A percentile compares a stretch with the other conserved stretches of the same genome.
Conservation (phyloP, 805 yeast genomes). For the Hanseniaspora lachancei region DNA sequence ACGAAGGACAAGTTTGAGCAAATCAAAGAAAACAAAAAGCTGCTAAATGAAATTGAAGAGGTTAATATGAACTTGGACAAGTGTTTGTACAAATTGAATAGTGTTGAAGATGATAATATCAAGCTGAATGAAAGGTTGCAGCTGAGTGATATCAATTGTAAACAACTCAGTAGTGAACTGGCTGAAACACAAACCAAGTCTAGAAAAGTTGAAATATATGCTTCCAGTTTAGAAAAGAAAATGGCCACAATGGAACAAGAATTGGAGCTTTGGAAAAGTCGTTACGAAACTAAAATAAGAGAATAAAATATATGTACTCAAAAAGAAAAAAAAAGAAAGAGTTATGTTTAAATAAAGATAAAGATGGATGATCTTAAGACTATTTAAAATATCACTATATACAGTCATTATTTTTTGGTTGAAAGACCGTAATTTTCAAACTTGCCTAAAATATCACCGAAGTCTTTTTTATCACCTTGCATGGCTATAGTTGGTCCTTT, state of each 20-base stretch:
- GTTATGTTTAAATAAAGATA: not conserved
- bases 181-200: constrained; percentile 32
- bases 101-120: constrained; percentile 47
- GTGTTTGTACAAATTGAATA: constrained; percentile 37
- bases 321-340: not conserved
- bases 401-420: not conserved
- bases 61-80: constrained; percentile 39
- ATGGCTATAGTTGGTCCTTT: constrained; percentile 73
- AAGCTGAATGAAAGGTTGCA: constrained; percentile 40
- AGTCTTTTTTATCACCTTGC: constrained; percentile 74
- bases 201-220: constrained; percentile 44
- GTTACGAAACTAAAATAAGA: constrained; percentile 23
- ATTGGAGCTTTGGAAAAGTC: constrained; percentile 41
- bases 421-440: constrained; percentile 48
- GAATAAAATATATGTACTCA: not conserved
- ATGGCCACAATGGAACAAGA: constrained; percentile 44
- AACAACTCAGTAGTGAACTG: constrained; percentile 33
- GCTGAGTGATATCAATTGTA: constrained; percentile 35
- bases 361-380: not conserved
- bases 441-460: constrained; percentile 68
- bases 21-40: constrained; percentile 35
- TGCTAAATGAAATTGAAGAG: constrained; percentile 44
- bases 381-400: not conserved
- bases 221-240: constrained; percentile 41
- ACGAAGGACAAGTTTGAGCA: constrained; percentile 39